Conservation (phyloP, 345 rosid species). For the Zanthoxylum bungeanum region DNA sequence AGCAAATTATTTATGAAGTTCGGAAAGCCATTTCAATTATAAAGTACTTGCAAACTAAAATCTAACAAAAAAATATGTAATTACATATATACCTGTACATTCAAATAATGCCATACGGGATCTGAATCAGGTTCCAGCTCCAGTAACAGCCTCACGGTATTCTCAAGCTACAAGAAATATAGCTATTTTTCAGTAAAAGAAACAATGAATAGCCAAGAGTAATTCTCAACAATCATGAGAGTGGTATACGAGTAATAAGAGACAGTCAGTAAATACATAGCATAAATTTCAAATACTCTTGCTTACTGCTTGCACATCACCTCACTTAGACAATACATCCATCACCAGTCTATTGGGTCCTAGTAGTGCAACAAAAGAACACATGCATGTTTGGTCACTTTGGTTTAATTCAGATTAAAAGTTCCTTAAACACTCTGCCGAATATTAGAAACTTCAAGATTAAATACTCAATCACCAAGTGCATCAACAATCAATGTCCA, state of each 20-base stretch:
- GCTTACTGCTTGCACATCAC: not conserved
- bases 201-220: not conserved
- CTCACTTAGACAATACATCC: not conserved
- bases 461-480: not conserved
- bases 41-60: not conserved
- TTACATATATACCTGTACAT: conserved; percentile 59
- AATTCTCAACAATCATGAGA: not conserved
- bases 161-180: conserved; percentile 69
- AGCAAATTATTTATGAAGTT: not conserved
- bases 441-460: not conserved
- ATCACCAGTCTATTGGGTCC: not conserved
- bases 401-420: not conserved
- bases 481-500: not conserved
- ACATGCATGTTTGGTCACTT: not conserved
- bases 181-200: conserved; percentile 7
- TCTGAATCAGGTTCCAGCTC: conserved; percentile 98
- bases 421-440: not conserved
- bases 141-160: conserved; percentile 89
- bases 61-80: not conserved
- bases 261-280: not conserved
- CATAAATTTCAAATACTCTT: not conserved
- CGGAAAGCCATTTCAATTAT: not conserved
- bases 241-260: not conserved
- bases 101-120: conserved; percentile 96
- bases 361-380: not conserved